A percentile compares a stretch with the other conserved stretches of the same genome.
These are phyloP conservation scores for Phytophthora colocasiae DNA, from an alignment of 352 stramenopile genomes.

Conservation along the genomic window DNA sequence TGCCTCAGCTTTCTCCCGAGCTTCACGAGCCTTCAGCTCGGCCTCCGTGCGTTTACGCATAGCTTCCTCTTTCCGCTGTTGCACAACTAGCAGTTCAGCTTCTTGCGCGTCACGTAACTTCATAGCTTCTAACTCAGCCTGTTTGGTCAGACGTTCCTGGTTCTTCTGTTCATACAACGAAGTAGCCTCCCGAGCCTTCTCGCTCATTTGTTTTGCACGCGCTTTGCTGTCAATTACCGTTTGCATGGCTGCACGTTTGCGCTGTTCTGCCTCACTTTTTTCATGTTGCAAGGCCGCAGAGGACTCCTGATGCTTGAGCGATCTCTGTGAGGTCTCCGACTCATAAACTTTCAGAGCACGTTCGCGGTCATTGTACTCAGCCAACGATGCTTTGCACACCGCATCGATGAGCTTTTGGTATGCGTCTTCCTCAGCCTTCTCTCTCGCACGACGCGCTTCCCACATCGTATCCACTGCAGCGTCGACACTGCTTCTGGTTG, in stretches of 20 bases:
- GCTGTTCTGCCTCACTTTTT: slow-evolving; percentile 55
- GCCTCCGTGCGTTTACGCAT: slow-evolving; percentile 69
- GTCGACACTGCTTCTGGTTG: slow-evolving; percentile 40
- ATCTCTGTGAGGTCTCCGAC: slow-evolving; percentile 41
- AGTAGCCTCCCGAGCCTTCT: slow-evolving; percentile 69
- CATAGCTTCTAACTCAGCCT: slow-evolving; percentile 52
- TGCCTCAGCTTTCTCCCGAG: slow-evolving; percentile 59
- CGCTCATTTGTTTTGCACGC: slow-evolving; percentile 61
- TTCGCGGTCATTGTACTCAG: slow-evolving; percentile 77
- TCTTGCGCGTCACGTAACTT: slow-evolving; percentile 55
- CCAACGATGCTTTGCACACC: slow-evolving; percentile 78
- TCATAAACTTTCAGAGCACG: slow-evolving; percentile 66
- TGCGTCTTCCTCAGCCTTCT: slow-evolving; percentile 61
- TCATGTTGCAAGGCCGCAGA: slow-evolving; percentile 47
- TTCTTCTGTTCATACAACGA: slow-evolving; percentile 68
- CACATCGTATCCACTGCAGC: slow-evolving; percentile 64
- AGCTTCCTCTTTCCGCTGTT: slow-evolving; percentile 71
- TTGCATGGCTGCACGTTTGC: slow-evolving; percentile 77
- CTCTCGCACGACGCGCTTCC: slow-evolving; percentile 59
- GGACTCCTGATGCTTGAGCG: slow-evolving; percentile 39
- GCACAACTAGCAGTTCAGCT: slow-evolving; percentile 47
- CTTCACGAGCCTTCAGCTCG: slow-evolving; percentile 68
- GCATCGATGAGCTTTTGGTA: slow-evolving; percentile 83
- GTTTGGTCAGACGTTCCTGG: slow-evolving; percentile 59
- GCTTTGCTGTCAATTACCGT: slow-evolving; percentile 78